Conservation (phyloP, 345 rosid species). For the Turritis glabra region DNA sequence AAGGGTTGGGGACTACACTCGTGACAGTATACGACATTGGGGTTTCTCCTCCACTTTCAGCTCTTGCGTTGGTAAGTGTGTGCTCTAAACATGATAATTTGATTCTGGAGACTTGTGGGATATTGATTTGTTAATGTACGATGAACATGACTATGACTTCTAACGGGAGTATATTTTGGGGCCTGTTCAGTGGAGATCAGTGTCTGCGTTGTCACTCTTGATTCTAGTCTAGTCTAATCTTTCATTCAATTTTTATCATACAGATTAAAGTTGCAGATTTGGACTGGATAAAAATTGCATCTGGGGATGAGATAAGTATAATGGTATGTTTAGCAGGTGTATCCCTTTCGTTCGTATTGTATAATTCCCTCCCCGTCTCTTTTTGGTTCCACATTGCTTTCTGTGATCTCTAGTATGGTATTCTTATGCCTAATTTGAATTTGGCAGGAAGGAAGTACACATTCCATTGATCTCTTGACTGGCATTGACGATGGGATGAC, state of each 20-base stretch:
- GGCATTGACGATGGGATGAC: slow-evolving; percentile 70
- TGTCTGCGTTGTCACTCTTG: neutral
- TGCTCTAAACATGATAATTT: slow-evolving; percentile 8
- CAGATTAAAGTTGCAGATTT: slow-evolving; percentile 93
- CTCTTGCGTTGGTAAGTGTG: slow-evolving; percentile 68
- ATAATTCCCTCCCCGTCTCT: neutral
- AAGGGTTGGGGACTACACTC: slow-evolving; percentile 77
- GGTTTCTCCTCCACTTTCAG: slow-evolving; percentile 68
- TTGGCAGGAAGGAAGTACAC: slow-evolving; percentile 72
- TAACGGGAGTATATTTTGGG: neutral
- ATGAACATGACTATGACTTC: neutral
- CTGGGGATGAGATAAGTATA: slow-evolving; percentile 78
- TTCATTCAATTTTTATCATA: slow-evolving; percentile 28
- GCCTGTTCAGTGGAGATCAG: slow-evolving; percentile 1
- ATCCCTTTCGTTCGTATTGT: neutral
- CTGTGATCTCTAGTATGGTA: slow-evolving; percentile 16
- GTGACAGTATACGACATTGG: slow-evolving; percentile 81
- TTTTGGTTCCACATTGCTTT: slow-evolving; percentile 17
- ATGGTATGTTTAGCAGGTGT: slow-evolving; percentile 55
- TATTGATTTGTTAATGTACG: slow-evolving; percentile 7
- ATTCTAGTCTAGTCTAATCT: neutral
- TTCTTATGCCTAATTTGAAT: slow-evolving; percentile 24
- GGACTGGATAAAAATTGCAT: slow-evolving; percentile 86
- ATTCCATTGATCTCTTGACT: slow-evolving; percentile 59
- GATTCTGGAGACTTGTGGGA: neutral